A percentile compares a stretch with the other conserved stretches of the same genome.
phyloP scores from a whole-genome alignment of 2,329 filamentous ascomycete genomes.

The Aspergillus persii region DNA sequence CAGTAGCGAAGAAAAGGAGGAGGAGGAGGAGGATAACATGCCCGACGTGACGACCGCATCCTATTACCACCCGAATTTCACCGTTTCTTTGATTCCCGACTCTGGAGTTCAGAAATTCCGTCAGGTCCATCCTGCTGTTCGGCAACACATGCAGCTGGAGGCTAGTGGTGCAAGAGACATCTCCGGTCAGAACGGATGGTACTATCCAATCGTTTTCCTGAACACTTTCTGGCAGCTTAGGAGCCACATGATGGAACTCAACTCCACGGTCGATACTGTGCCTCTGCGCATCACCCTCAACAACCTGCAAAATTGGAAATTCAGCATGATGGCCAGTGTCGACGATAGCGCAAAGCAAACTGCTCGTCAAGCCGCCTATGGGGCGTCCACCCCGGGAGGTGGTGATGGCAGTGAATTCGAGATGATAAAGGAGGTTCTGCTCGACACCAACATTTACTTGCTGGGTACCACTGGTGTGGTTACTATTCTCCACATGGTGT shows the following conservation, averaged over 20 bases:
- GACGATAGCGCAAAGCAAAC: constrained; percentile 86
- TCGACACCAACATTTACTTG: constrained; percentile 91
- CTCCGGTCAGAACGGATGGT: constrained; percentile 87
- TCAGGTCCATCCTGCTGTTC: constrained; percentile 68
- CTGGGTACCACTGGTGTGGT: constrained; percentile 81
- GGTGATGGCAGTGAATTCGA: constrained; percentile 93
- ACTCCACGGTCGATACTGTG: constrained; percentile 79
- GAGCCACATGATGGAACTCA: constrained; percentile 85
- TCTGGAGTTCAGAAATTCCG: constrained; percentile 67
- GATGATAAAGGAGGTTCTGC: constrained; percentile 91
- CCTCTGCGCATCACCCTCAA: constrained; percentile 80
- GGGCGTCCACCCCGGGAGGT: constrained; percentile 67
- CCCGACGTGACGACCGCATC: constrained; percentile 71
- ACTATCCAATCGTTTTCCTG: constrained; percentile 82
- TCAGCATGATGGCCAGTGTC: constrained; percentile 76
- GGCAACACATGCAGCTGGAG: constrained; percentile 78
- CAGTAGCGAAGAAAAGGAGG: constrained; percentile 48
- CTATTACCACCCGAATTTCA: constrained; percentile 95
- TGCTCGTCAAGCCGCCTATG: constrained; percentile 72
- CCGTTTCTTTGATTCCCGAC: constrained; percentile 80
- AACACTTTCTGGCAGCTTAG: constrained; percentile 98
- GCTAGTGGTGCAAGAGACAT: constrained; percentile 76
- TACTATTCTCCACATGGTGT: constrained; percentile 85
- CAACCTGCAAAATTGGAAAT: constrained; percentile 86
- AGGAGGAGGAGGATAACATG: constrained; percentile 53